Evolutionary conservation across 225 moss, liverwort and hornwort species (phyloP).

Genomic region (Neckera pumila): DNA sequence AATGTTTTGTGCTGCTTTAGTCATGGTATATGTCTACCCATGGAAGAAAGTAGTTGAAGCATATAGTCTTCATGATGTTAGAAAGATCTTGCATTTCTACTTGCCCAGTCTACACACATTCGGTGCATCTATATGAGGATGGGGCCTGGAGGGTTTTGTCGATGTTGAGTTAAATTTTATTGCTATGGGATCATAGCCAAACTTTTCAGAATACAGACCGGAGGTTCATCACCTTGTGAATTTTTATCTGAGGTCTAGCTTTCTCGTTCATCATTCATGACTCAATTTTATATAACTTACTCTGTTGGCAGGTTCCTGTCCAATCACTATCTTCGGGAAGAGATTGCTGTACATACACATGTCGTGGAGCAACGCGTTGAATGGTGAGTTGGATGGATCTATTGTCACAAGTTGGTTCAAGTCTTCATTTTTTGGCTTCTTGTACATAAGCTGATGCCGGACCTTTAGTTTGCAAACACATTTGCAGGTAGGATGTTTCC

Average conservation of each 20-base stretch:
- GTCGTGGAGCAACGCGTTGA: slow-evolving; percentile 96
- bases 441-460: background rate
- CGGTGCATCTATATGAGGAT: background rate
- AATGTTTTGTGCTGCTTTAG: background rate
- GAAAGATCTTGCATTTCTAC: background rate
- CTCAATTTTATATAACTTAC: background rate
- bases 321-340: slow-evolving; percentile 95
- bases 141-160: background rate
- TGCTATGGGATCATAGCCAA: background rate
- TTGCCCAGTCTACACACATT: background rate
- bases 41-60: background rate
- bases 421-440: background rate
- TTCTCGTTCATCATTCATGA: background rate
- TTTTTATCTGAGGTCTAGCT: background rate
- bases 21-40: background rate
- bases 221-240: background rate
- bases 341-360: slow-evolving; percentile 78
- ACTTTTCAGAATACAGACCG: background rate
- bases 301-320: slow-evolving; percentile 67
- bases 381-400: slow-evolving; percentile 42
- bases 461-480: background rate
- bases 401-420: background rate
- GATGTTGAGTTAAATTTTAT: background rate
- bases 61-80: background rate
- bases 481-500: background rate